Evolutionary conservation across 352 stramenopile species (phyloP).

Genomic region (Phytophthora crassamura): DNA sequence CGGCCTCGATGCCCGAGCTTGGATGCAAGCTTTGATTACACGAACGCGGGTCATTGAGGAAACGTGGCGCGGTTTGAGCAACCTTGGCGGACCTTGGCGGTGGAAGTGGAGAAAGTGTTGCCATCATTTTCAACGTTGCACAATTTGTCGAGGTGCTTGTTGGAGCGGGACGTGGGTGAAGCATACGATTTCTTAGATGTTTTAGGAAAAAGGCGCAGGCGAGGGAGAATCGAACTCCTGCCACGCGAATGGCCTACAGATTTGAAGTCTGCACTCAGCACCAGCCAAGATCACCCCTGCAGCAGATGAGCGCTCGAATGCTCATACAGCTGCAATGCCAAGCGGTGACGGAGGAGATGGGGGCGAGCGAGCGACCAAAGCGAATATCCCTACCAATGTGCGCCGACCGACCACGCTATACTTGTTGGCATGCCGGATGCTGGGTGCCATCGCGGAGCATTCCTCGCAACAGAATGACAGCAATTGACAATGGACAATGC

Average conservation of each 20-base stretch:
- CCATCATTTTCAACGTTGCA: neutral
- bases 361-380: neutral
- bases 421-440: too few species aligned
- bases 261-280: constrained; percentile 94
- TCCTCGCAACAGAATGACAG: too few species aligned
- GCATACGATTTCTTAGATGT: constrained; percentile 18
- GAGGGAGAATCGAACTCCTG: constrained; percentile 94
- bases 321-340: neutral
- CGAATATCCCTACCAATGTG: too few species aligned
- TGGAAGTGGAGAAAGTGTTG: neutral
- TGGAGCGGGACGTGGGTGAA: neutral
- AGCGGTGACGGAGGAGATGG: neutral
- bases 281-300: constrained; percentile 91
- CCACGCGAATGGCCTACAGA: constrained; percentile 90
- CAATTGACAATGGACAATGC: too few species aligned
- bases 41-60: constrained; percentile 32
- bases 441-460: too few species aligned
- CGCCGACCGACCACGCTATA: too few species aligned
- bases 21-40: constrained; percentile 34
- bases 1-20: constrained; percentile 16
- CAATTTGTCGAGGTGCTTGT: neutral
- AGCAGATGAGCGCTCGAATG: neutral
- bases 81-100: neutral
- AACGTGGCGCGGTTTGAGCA: constrained; percentile 1
- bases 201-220: constrained; percentile 72